Percentiles rank a stretch among this genome's conserved stretches.
These are phyloP conservation scores for Candida gorgasii DNA, from an alignment of 805 yeast species.

Conservation along the genomic window DNA sequence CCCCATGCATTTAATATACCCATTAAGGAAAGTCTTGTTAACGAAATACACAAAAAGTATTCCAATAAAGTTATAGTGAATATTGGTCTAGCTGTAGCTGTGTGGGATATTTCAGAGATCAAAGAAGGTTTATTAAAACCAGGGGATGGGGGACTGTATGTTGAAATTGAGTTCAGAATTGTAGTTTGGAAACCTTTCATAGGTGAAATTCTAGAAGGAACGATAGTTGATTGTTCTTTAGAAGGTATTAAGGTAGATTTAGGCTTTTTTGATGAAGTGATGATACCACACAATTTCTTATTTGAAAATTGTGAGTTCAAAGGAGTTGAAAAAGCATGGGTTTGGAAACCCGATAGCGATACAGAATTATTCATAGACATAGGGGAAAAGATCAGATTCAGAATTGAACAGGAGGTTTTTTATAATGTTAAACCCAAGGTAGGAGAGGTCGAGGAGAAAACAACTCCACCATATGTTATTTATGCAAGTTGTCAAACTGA, in stretches of 20 bases:
- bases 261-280: slow-evolving; percentile 90
- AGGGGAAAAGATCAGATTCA: slow-evolving; percentile 86
- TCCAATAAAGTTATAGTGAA: slow-evolving; percentile 83
- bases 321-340: slow-evolving; percentile 89
- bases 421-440: slow-evolving; percentile 79
- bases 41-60: slow-evolving; percentile 81
- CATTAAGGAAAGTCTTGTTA: slow-evolving; percentile 68
- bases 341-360: slow-evolving; percentile 78
- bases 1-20: slow-evolving; percentile 81
- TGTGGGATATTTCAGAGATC: slow-evolving; percentile 80
- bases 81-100: slow-evolving; percentile 78
- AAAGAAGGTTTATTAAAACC: slow-evolving; percentile 90
- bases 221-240: slow-evolving; percentile 84
- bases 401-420: slow-evolving; percentile 88
- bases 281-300: slow-evolving; percentile 78
- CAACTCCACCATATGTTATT: slow-evolving; percentile 78
- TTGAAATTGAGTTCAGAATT: slow-evolving; percentile 71
- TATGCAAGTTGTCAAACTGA: slow-evolving; percentile 91
- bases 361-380: slow-evolving; percentile 80
- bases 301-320: slow-evolving; percentile 74
- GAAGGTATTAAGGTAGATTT: slow-evolving; percentile 85
- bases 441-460: slow-evolving; percentile 35
- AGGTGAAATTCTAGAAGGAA: slow-evolving; percentile 90
- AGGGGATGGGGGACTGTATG: slow-evolving; percentile 90
- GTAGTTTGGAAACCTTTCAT: slow-evolving; percentile 90